Percentiles rank a stretch among this genome's conserved stretches.
These are phyloP conservation scores for Periconia digitata DNA, from an alignment of 2,329 filamentous ascomycete genomes.

Conservation along the genomic window DNA sequence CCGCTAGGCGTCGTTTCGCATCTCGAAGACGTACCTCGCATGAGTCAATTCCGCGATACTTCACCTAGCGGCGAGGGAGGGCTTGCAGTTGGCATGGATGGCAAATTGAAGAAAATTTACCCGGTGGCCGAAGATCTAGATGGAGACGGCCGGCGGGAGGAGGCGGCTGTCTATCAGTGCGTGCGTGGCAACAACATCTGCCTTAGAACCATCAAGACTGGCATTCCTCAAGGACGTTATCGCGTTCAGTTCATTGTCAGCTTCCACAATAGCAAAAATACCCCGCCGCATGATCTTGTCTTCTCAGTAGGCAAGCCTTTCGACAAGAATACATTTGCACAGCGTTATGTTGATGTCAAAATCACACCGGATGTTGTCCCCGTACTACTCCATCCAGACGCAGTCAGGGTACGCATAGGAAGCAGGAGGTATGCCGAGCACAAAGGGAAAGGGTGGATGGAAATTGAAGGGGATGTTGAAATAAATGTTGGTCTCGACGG, in stretches of 20 bases:
- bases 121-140: conserved; percentile 41
- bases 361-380: conserved; percentile 43
- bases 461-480: conserved; percentile 41
- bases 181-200: conserved; percentile 34
- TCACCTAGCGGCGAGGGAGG: conserved; percentile 37
- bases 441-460: conserved; percentile 38
- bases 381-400: conserved; percentile 41
- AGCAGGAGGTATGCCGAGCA: conserved; percentile 27
- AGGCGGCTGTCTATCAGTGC: conserved; percentile 41
- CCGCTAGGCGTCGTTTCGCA: conserved; percentile 24
- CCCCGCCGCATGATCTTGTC: conserved; percentile 31
- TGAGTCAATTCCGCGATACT: conserved; percentile 23
- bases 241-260: conserved; percentile 39
- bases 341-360: conserved; percentile 39
- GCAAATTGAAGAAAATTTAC: conserved; percentile 31
- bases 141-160: conserved; percentile 36
- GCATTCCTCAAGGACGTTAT: conserved; percentile 42
- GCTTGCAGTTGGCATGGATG: conserved; percentile 27
- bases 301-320: conserved; percentile 43
- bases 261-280: conserved; percentile 26
- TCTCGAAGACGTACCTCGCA: conserved; percentile 23
- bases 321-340: conserved; percentile 32
- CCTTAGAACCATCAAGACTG: conserved; percentile 37
- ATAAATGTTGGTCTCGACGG: conserved; percentile 41
- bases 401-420: conserved; percentile 39